Conservation (phyloP, 139 green algal genomes). For the Chlorella sp. region DNA sequence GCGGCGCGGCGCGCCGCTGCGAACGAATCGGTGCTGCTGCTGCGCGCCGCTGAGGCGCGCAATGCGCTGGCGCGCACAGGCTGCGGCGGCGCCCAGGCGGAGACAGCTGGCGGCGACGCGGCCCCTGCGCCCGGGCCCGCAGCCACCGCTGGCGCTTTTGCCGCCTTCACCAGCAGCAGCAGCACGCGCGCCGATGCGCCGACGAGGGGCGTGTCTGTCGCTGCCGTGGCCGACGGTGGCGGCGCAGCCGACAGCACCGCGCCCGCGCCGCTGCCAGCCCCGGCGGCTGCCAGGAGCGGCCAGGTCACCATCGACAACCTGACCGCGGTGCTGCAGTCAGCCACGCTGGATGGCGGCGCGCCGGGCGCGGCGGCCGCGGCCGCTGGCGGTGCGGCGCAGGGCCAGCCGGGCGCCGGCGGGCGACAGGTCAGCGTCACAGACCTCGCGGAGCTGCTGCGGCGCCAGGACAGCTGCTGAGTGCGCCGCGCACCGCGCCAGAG, state of each 20-base stretch:
- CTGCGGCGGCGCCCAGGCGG: not conserved
- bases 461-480: not conserved
- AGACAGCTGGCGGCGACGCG: not conserved
- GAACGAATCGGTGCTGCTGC: not conserved
- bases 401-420: not conserved
- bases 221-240: not conserved
- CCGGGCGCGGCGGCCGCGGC: too few relatives aligned
- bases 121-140: not conserved
- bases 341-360: too few relatives aligned
- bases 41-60: not conserved
- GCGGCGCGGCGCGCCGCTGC: not conserved
- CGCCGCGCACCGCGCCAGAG: too few relatives aligned
- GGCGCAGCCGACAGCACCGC: not conserved
- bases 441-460: slow-evolving; percentile 21
- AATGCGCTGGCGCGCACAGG: not conserved
- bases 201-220: too few relatives aligned
- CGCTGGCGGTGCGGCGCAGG: not conserved
- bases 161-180: not conserved
- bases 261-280: not conserved
- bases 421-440: slow-evolving; percentile 21
- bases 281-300: slow-evolving; percentile 3
- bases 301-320: slow-evolving; percentile 24
- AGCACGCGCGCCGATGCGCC: not conserved
- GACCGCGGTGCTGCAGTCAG: slow-evolving; percentile 5
- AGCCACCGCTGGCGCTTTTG: not conserved